Evolutionary conservation across 2,329 filamentous ascomycete species (phyloP), one percentile per base, ranked within the genome.

Genomic region (Lasiodiplodia gonubiensis): DNA sequence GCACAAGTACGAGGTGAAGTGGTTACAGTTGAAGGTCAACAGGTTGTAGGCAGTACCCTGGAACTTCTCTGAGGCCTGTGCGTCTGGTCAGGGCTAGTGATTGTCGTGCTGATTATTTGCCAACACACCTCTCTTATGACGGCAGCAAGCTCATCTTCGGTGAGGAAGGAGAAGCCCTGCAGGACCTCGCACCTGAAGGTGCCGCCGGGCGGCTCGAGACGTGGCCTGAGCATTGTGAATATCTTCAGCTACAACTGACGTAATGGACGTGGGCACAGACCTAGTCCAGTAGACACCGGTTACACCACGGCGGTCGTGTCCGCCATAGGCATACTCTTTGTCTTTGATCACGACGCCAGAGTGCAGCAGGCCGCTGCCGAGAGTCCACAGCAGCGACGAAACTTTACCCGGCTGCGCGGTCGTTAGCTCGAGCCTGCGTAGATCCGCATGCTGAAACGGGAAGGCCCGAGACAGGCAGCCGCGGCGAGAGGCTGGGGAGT

Each of bases 201-300:
- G 53, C 90, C 92, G 37, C 92, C 92, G 0, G 92, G 91, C 0
- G 92, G 92, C 59, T 90, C 87, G 37, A 87, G 86, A 70, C 84
- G 85, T 1, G 92, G 92, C 53, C 71, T 73, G 48, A 33, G 33
- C 23, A 53, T 23, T 53, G 37, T 67, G 25, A 61, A 37, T 57
- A 57, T 52, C 21, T 10, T 30, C n/a, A 49, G 23, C 42, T 18
- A 27, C 33, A 35, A 30, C 54, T 63, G 59, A 63, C 59, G 59
- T 51, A 63, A 63, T 27, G 30, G 33, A 33, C n/a, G 64, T 30
- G 55, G 37, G 23, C 14, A 55, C 70, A 84, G 68, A 73, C 73
- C 77, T 88, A 18, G 92, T 94, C 88, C 89, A 93, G 81, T 95
- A 96, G 10, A 96, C 92, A 59, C 92, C 92, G 4, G 91, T 94